Conservation (phyloP, 768 basidiomycete genomes). For the Suillus americanus region DNA sequence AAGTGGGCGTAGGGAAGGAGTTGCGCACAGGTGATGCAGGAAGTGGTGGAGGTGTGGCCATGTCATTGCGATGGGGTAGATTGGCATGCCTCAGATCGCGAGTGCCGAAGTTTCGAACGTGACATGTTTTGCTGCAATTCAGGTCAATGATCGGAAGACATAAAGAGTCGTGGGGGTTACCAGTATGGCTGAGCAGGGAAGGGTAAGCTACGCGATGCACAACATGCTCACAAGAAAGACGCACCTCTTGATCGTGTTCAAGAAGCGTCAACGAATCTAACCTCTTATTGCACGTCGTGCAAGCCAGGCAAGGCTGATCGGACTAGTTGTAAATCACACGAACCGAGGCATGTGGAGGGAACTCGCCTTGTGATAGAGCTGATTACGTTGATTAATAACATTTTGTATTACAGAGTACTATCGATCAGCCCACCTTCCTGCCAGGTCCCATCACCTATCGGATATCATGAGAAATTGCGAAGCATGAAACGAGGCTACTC, state of each 20-base stretch:
- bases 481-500: slow-evolving; percentile 15
- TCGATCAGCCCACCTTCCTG: slow-evolving; percentile 61
- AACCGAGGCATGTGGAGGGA: background rate
- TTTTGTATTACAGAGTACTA: background rate
- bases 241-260: slow-evolving; percentile 81
- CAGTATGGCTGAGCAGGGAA: slow-evolving; percentile 40
- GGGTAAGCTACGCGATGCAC: slow-evolving; percentile 4
- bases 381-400: slow-evolving; percentile 6
- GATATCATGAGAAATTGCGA: slow-evolving; percentile 7
- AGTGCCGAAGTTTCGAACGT: slow-evolving; percentile 77
- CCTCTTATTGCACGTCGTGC: slow-evolving; percentile 72
- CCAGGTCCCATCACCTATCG: slow-evolving; percentile 81
- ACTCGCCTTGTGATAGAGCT: slow-evolving; percentile 80
- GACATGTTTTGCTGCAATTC: slow-evolving; percentile 71
- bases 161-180: slow-evolving; percentile 24
- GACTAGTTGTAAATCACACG: slow-evolving; percentile 5
- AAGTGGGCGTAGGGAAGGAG: slow-evolving; percentile 26
- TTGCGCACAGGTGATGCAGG: slow-evolving; percentile 30
- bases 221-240: slow-evolving; percentile 21
- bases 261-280: slow-evolving; percentile 75
- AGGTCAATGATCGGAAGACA: background rate
- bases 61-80: slow-evolving; percentile 50
- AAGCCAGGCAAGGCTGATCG: slow-evolving; percentile 75
- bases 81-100: slow-evolving; percentile 71
- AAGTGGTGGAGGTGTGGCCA: slow-evolving; percentile 32